A percentile compares a stretch with the other conserved stretches of the same genome.
These are phyloP conservation scores for Epichloe typhina DNA, from an alignment of 2,329 filamentous ascomycete genomes.

Conservation along the genomic window DNA sequence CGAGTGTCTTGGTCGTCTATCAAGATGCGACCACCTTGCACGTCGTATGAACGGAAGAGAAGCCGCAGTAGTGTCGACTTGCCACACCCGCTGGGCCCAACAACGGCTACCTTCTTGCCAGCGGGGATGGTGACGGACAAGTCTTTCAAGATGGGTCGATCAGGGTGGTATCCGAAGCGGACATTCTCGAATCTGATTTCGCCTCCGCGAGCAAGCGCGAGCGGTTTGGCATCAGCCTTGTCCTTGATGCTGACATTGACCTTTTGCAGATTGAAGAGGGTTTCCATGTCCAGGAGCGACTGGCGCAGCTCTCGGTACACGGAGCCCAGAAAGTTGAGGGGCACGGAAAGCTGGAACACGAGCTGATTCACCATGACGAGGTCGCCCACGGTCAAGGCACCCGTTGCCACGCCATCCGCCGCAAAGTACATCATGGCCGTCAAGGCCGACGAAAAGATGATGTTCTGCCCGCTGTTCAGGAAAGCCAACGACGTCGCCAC, in stretches of 20 bases:
- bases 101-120: slow-evolving; percentile 89
- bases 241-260: slow-evolving; percentile 85
- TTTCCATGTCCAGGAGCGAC: slow-evolving; percentile 95
- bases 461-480: slow-evolving; percentile 87
- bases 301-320: slow-evolving; percentile 94
- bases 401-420: slow-evolving; percentile 72
- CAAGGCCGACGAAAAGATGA: slow-evolving; percentile 90
- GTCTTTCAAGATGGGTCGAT: slow-evolving; percentile 77
- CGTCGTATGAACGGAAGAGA: slow-evolving; percentile 89
- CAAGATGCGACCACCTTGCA: slow-evolving; percentile 69
- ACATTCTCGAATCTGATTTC: slow-evolving; percentile 94
- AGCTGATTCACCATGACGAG: slow-evolving; percentile 98
- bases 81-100: slow-evolving; percentile 88
- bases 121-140: slow-evolving; percentile 82
- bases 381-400: slow-evolving; percentile 79
- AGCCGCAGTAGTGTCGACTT: slow-evolving; percentile 88
- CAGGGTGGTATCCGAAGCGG: slow-evolving; percentile 78
- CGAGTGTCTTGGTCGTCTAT: slow-evolving; percentile 91
- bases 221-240: slow-evolving; percentile 55
- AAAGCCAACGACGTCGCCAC: slow-evolving; percentile 87
- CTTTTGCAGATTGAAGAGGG: slow-evolving; percentile 91
- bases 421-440: slow-evolving; percentile 98
- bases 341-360: slow-evolving; percentile 93
- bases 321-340: slow-evolving; percentile 93
- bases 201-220: slow-evolving; percentile 63